Evolutionary conservation across 2,329 filamentous ascomycete species (phyloP), one percentile per base, ranked within the genome.

Genomic region (Colletotrichum sp.): DNA sequence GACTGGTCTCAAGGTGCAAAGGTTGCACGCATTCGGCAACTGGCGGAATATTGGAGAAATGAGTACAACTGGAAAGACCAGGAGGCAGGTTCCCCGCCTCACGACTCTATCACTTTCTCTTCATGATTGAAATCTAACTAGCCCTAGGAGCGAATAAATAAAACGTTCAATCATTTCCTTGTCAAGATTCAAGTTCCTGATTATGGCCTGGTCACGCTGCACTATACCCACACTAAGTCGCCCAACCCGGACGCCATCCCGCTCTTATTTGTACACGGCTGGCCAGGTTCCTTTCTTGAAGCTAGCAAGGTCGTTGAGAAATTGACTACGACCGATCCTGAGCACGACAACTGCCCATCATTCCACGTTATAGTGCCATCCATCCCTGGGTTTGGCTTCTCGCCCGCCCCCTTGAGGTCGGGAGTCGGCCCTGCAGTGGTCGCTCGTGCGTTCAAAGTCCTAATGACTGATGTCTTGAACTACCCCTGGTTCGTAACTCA

Each of bases 281-380:
- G 86, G 86, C 85, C 86, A 3, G 84, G 85, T 0, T 84, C 81
- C 6, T 86, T 87, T 64, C 75, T 85, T 7, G 86, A 88, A 78
- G 79, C 83, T 8, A 75, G 78, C 16, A 80, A 80, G 28, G 80
- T 88, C 32, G 79, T 87, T 48, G 26, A 43, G 2, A 12, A 28
- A 6, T 79, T 82, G 9, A 77, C 77, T 3, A 79, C 87, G 18
- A 80, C 81, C 4, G 77, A 79, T 7, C 83, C 83, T 0, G 28
- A 78, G 1, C 73, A 79, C 13, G 72, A 79, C 8, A 69, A 71
- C 3, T 48, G 76, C 12, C 85, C 83, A 21, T 83, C 87, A 5
- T 89, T 88, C 79, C 86, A 89, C 77, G 82, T 89, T 38, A 83
- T 90, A 5, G 85, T 85, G 0, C 88, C 88, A 6, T 85, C 83